A percentile compares a stretch with the other conserved stretches of the same genome.
Evolutionary conservation across 371 early-diverging fungal genomes (phyloP).

Genomic region (Cokeromyces recurvatus): DNA sequence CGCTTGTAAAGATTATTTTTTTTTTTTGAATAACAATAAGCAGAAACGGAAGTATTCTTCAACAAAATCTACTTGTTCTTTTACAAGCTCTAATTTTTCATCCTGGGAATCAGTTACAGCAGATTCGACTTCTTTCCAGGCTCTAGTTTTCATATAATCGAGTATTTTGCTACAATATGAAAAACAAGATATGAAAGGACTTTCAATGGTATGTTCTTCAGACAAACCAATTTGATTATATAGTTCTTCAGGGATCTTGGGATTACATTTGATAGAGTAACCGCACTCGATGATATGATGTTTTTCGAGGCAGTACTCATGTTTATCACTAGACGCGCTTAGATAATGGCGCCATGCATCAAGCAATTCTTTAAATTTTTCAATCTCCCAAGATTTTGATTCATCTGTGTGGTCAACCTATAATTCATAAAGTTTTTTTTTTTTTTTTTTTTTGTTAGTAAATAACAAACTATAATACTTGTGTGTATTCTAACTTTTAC

Average conservation of each 20-base stretch:
- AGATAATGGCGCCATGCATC: constrained; percentile 7
- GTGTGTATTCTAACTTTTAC: constrained; percentile 1
- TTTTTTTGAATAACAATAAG: constrained; percentile 3
- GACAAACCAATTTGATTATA: background rate
- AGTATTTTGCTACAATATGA: background rate
- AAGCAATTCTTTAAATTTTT: background rate
- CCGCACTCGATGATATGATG: constrained; percentile 12
- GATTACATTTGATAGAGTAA: constrained; percentile 12
- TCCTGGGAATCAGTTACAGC: constrained; percentile 4
- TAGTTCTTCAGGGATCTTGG: constrained; percentile 1
- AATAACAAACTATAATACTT: constrained; percentile 3
- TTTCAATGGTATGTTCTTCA: background rate
- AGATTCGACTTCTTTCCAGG: constrained; percentile 6
- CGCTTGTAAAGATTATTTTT: constrained; percentile 2
- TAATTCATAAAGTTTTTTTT: background rate
- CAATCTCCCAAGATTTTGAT: constrained; percentile 3
- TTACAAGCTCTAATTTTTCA: constrained; percentile 1
- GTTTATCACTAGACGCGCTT: background rate
- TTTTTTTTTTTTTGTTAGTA: background rate
- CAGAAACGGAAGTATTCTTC: constrained; percentile 9
- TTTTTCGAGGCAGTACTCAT: constrained; percentile 8
- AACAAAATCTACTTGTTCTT: constrained; percentile 4
- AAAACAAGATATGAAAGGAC: background rate
- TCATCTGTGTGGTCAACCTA: constrained; percentile 4
- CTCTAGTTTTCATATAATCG: constrained; percentile 4